Conservation (phyloP, 306 rosid species). For the Cucumis melo region DNA sequence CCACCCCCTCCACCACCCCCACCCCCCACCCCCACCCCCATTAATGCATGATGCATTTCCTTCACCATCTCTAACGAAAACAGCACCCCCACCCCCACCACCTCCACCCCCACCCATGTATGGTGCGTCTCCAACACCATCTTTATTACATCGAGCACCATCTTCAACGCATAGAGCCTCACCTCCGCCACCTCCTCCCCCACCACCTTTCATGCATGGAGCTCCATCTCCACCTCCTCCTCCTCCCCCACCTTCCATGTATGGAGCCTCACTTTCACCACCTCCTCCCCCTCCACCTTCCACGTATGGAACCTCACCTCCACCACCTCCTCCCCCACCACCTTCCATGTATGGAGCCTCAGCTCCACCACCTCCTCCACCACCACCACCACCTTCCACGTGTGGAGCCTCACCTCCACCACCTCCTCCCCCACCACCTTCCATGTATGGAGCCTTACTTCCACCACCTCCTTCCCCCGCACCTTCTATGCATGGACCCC, state of each 20-base stretch:
- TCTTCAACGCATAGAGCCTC: neutral
- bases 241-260: neutral
- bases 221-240: neutral
- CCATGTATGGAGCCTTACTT: neutral
- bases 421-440: neutral
- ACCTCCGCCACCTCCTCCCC: conserved; percentile 5
- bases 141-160: conserved; percentile 5
- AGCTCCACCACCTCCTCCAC: conserved; percentile 27
- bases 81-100: conserved; percentile 19
- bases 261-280: neutral
- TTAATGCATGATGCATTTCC: neutral
- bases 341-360: neutral
- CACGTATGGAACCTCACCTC: neutral
- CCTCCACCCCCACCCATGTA: conserved; percentile 12
- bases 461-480: neutral
- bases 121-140: conserved; percentile 9
- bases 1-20: neutral
- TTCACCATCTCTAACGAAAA: conserved; percentile 1
- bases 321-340: conserved; percentile 27
- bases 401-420: neutral
- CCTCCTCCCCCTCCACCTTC: neutral
- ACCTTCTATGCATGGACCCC: neutral
- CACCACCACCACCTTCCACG: conserved; percentile 38
- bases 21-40: neutral
- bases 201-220: neutral